These are phyloP conservation scores for Lentithecium fluviatile DNA, from an alignment of 495 filamentous ascomycete genomes.

Conservation along the genomic window DNA sequence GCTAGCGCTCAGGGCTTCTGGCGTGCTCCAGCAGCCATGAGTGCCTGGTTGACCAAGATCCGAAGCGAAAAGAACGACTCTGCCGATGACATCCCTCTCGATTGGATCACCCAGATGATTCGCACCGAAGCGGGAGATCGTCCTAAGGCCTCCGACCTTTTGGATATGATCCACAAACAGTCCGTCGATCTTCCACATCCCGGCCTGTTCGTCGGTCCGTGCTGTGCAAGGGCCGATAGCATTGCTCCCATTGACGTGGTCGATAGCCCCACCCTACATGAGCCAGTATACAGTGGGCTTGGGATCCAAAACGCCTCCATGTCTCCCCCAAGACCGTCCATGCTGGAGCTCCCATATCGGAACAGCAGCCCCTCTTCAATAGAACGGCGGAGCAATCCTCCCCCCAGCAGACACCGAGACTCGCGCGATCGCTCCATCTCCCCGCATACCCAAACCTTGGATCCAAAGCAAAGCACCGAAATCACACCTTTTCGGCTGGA, in stretches of 20 bases:
- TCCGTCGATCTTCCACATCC: neutral
- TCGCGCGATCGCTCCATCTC: too few relatives aligned
- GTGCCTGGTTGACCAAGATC: constrained; percentile 9
- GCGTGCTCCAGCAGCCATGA: constrained; percentile 12
- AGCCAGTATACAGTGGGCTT: neutral
- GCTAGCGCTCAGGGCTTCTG: constrained; percentile 9
- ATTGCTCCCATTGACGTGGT: neutral
- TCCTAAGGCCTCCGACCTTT: neutral
- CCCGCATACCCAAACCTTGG: too few relatives aligned
- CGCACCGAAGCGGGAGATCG: constrained; percentile 7
- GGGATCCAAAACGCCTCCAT: neutral
- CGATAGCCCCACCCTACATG: constrained; percentile 1
- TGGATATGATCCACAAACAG: constrained; percentile 16
- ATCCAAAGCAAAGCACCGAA: constrained; percentile 1
- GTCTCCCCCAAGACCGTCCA: too few relatives aligned
- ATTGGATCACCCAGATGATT: constrained; percentile 23
- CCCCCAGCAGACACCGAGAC: too few relatives aligned
- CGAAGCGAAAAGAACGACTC: constrained; percentile 7
- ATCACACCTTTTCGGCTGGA: neutral
- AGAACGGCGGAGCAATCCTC: too few relatives aligned
- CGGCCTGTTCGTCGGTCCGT: constrained; percentile 7
- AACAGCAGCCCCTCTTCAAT: too few relatives aligned
- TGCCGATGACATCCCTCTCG: constrained; percentile 11
- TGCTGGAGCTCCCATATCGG: neutral
- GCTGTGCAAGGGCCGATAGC: constrained; percentile 20